A percentile compares a stretch with the other conserved stretches of the same genome.
Evolutionary conservation across 2,329 filamentous ascomycete species (phyloP).

Genomic region (Paracoccidioides lutzii): DNA sequence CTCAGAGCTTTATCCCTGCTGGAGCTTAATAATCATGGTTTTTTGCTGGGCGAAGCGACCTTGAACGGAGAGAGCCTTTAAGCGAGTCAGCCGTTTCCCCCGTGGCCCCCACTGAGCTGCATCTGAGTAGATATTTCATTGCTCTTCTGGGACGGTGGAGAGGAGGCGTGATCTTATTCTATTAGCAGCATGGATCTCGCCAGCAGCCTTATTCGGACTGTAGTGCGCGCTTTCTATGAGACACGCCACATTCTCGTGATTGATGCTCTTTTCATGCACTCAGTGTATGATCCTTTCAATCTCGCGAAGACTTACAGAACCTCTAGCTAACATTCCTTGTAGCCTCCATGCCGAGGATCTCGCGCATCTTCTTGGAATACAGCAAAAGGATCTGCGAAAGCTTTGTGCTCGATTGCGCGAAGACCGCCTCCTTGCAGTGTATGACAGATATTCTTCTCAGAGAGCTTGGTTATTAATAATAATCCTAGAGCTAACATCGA

Average conservation of each 20-base stretch:
- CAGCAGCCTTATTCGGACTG: constrained; percentile 71
- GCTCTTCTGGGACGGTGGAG: neutral
- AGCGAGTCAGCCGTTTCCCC: neutral
- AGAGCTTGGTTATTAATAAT: neutral
- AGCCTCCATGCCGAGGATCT: constrained; percentile 77
- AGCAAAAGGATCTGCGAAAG: constrained; percentile 83
- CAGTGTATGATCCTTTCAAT: constrained; percentile 40
- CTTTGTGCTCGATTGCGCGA: constrained; percentile 74
- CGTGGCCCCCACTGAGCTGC: neutral
- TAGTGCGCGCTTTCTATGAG: constrained; percentile 74
- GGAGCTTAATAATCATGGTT: constrained; percentile 3
- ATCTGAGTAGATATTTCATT: neutral
- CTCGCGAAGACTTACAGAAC: constrained; percentile 3
- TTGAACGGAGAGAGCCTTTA: neutral
- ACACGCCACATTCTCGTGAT: constrained; percentile 71
- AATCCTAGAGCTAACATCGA: constrained; percentile 10
- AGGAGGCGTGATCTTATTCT: neutral
- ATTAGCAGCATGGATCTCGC: constrained; percentile 46
- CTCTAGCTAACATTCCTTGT: constrained; percentile 9
- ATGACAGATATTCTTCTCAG: constrained; percentile 25
- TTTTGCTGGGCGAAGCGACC: neutral
- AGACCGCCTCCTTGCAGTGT: constrained; percentile 74
- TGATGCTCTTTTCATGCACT: constrained; percentile 65
- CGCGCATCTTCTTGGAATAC: constrained; percentile 73
- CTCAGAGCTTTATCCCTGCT: constrained; percentile 3